phyloP scores from a whole-genome alignment of 208 protist species.

The Acanthamoeba divionensis region DNA sequence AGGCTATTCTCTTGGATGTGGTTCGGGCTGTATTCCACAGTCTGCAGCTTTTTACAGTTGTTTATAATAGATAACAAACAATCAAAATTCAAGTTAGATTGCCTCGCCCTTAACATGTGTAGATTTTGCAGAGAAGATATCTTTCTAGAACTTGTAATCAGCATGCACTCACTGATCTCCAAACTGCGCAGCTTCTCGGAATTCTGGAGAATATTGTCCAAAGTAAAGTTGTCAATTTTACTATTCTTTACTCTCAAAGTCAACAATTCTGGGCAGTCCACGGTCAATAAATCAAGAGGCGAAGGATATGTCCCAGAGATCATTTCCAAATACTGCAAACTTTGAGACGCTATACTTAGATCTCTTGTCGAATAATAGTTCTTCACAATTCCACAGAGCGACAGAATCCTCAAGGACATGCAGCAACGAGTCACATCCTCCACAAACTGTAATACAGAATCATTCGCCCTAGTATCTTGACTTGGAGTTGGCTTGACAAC shows the following conservation, averaged over 20 bases:
- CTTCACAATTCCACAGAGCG: background rate
- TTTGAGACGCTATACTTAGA: background rate
- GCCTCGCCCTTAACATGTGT: background rate
- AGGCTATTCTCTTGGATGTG: no score
- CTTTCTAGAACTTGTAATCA: background rate
- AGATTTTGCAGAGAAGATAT: background rate
- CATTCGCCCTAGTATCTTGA: background rate
- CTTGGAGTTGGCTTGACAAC: background rate
- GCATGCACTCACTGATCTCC: background rate
- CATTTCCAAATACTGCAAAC: background rate
- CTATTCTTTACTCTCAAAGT: background rate
- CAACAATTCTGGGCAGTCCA: background rate
- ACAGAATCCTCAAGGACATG: background rate
- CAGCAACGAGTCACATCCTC: background rate
- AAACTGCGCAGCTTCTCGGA: background rate
- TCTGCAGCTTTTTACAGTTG: background rate
- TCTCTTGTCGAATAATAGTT: slow-evolving; percentile 28
- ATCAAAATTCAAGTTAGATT: background rate
- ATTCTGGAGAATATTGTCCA: background rate
- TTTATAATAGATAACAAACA: background rate
- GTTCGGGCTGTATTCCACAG: background rate
- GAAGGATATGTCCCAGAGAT: background rate
- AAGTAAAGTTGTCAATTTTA: slow-evolving; percentile 22
- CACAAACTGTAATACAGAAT: background rate
- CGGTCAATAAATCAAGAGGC: background rate